Base-by-base conservation (phyloP, 129 eudicot species). In the Tanacetum coccineum region DNA sequence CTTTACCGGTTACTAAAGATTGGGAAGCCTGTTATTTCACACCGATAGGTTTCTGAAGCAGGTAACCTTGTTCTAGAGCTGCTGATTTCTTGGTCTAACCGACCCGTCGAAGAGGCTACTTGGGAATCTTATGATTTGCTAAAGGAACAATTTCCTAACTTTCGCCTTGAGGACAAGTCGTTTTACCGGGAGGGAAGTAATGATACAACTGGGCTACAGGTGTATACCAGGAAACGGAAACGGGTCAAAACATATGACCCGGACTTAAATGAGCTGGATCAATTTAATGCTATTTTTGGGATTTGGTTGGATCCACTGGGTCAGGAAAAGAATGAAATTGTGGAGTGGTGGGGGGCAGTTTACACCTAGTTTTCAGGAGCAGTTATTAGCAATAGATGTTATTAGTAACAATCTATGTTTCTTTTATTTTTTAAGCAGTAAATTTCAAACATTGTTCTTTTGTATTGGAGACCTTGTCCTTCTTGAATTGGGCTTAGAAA, bases 281-380 rank as follows among this genome's bases (percentile, higher is more conserved):
- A 32, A 32, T 8, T 32, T 32, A 32, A 32, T 32, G 39, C 39
- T 32, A 32, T 50, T 50, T 50, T 50, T 19, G 59, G 13, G 25
- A 54, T 54, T 17, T 19, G 59, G 59, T 54, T 54, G 59, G 59
- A 54, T 54, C 59, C 59, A 19, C 14, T 54, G 30, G 59, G 59
- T 54, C 59, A 17, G n/a, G 20, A 50, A 50, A 50, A 14, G 14
- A 50, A 50, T 17, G 21, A 51, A 51, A 15, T 51, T 32, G 39
- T 6, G 9, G 39, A 32, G 39, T 32, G 39, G 39, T 32, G 39
- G 9, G 39, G 30, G 6, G 39, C 39, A 32, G 39, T 32, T 32
- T 32, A 32, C 39, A 32, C 39, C 39, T 32, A 32, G 39, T 32
- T 32, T 32, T 32, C 39, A 32, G 39, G 39, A 32, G 39, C 39